Base-by-base conservation (phyloP, 2,329 filamentous ascomycete genomes). In the Orbilia brochopaga region DNA sequence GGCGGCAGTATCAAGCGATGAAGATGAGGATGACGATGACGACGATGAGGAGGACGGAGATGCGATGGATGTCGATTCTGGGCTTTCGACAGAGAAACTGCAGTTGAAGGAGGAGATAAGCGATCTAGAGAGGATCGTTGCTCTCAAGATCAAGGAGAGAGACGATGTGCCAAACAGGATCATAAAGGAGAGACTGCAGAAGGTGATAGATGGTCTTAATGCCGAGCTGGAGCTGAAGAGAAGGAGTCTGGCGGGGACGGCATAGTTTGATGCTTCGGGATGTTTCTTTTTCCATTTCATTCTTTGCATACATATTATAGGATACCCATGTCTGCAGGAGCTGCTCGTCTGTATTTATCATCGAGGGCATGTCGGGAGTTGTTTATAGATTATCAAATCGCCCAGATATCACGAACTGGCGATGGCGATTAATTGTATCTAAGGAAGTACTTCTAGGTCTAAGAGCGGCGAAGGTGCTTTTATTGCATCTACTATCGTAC, bases 171-270 rank as follows among this genome's bases (percentile, higher is more conserved):
- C 77, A 19, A 85, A 85, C 69, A 77, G 78, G 11, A 79, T 86
- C 69, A 79, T 85, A 74, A 82, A 81, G 77, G 79, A 81, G 73
- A 80, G 84, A 63, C 78, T 84, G 61, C 78, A 81, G 75, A 80
- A 80, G 48, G 83, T 82, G 66, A 80, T 85, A 51, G 79, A 81
- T 27, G 82, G 80, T 60, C 77, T 85, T 61, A 82, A 83, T 77
- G 80, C 81, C n/a, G 83, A 85, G 73, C 77, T 86, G 74, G 81
- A 83, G 67, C 77, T 85, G 56, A 86, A 86, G 79, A 82, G 81
- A 76, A 78, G 77, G 15, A 79, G 79, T 35, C 78, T 83, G n/a
- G 77, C 74, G 1, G 69, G 23, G 40, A 72, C 42, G 55, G 23
- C 58, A 19, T 69, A 32, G 61, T 42, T 5, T n/a, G 6, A 13